Base-by-base conservation (phyloP, 2,329 filamentous ascomycete genomes). In the Botrytis porri region DNA sequence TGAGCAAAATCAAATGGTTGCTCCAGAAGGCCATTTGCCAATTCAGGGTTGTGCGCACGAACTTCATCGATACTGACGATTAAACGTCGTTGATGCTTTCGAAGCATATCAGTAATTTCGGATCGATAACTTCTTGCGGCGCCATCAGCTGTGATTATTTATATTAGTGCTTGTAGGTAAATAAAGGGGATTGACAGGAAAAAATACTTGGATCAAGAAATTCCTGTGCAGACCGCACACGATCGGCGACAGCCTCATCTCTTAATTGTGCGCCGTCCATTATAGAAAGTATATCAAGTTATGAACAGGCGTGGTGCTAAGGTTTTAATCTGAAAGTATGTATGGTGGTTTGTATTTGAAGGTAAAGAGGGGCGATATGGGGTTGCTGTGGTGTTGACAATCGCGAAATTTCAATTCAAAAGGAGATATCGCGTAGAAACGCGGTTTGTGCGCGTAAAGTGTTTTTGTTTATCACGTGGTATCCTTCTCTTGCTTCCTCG, bases 191-290 rank as follows among this genome's bases (percentile, higher is more conserved):
- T 62, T 20, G 29, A 54, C 32, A 62, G 51, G 64, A 37, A 51
- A 39, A 83, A 91, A 80, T 88, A 97, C 94, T 91, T 75, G 95
- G 95, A 85, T 98, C 95, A 61, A 98, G 89, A 80, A 98, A 98
- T 82, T 98, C 95, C 79, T 92, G 88, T n/a, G 94, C 94, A 76
- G 92, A 89, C 79, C 94, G 92, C 82, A 97, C 89, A 79, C 94
- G 93, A 84, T 97, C 91, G 78, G 90, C 88, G 79, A 92, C 90
- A 77, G 92, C 93, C 83, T 96, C 93, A 86, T 98, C 95, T 83
- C 92, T 89, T 79, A 97, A 88, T 84, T 92, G 89, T 77, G 89
- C 85, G 74, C 86, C 88, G 78, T 94, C 92, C 92, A 96, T 81
- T 39, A 8, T 75, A 20, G 62, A 41, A 22, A 22, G 25, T 61